phyloP scores from a whole-genome alignment of 1,139 yeast genomes.

The Diutina catenulata region DNA sequence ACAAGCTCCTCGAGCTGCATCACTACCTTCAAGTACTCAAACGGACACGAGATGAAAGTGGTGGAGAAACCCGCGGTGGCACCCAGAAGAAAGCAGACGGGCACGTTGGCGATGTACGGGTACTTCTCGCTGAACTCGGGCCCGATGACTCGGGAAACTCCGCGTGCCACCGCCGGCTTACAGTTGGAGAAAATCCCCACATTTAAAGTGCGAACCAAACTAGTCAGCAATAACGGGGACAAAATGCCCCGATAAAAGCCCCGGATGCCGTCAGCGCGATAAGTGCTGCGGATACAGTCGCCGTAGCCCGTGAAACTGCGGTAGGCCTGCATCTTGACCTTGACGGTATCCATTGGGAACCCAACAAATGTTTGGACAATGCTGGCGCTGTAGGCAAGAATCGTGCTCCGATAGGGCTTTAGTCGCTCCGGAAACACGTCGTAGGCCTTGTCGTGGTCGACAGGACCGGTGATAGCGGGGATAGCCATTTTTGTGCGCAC shows the following conservation, averaged over 20 bases:
- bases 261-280: constrained; percentile 46
- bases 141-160: constrained; percentile 8
- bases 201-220: constrained; percentile 53
- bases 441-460: constrained; percentile 26
- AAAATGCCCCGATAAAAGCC: constrained; percentile 72
- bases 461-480: constrained; percentile 34
- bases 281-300: constrained; percentile 50
- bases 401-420: constrained; percentile 45
- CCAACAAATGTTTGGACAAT: constrained; percentile 61
- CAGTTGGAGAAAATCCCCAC: constrained; percentile 53
- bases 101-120: constrained; percentile 43
- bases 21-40: constrained; percentile 63
- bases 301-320: constrained; percentile 40
- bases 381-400: constrained; percentile 56
- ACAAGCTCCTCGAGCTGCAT: constrained; percentile 3
- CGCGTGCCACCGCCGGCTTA: constrained; percentile 26
- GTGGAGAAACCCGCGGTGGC: constrained; percentile 54
- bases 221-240: constrained; percentile 59
- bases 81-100: constrained; percentile 59
- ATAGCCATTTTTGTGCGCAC: too few species aligned
- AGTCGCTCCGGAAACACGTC: constrained; percentile 38
- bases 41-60: constrained; percentile 68
- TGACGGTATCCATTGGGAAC: constrained; percentile 75
- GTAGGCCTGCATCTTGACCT: constrained; percentile 79
- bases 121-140: constrained; percentile 11